Conservation (phyloP, 2,329 filamentous ascomycete species). For the Alternaria atra region DNA sequence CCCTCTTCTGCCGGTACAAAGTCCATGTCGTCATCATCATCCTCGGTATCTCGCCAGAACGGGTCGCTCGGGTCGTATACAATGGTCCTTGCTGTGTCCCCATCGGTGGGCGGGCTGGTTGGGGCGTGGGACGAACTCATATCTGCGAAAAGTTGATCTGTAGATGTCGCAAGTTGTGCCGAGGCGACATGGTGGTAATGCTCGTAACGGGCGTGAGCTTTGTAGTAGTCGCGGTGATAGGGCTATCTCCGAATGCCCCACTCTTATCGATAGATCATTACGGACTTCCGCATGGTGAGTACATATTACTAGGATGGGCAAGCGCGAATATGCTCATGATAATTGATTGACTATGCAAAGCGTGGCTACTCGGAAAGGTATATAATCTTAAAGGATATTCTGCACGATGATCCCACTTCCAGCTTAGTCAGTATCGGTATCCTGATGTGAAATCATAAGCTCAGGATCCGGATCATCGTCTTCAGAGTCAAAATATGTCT, state of each 20-base stretch:
- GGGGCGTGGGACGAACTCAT: constrained; percentile 41
- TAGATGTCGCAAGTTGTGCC: constrained; percentile 7
- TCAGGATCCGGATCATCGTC: constrained; percentile 59
- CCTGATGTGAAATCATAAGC: constrained; percentile 59
- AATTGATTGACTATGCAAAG: not conserved
- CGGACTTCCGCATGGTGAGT: not conserved
- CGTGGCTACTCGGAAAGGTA: not conserved
- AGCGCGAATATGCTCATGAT: not conserved
- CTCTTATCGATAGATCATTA: constrained; percentile 16
- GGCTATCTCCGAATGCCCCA: constrained; percentile 17
- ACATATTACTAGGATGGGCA: not conserved
- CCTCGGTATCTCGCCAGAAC: constrained; percentile 46
- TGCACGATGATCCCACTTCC: not conserved
- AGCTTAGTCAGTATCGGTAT: constrained; percentile 49
- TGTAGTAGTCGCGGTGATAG: constrained; percentile 17
- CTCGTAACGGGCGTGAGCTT: constrained; percentile 13
- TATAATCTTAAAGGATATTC: not conserved
- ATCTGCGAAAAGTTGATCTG: constrained; percentile 6
- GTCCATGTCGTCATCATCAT: constrained; percentile 61
- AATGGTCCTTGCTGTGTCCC: constrained; percentile 36
- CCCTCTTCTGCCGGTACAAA: constrained; percentile 57
- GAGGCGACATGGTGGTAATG: constrained; percentile 14
- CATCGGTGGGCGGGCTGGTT: constrained; percentile 36
- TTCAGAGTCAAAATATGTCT: constrained; percentile 51
- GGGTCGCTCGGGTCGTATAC: constrained; percentile 46